Evolutionary conservation across 805 yeast genomes (phyloP).

Genomic region (Wickerhamia fluorescens): DNA sequence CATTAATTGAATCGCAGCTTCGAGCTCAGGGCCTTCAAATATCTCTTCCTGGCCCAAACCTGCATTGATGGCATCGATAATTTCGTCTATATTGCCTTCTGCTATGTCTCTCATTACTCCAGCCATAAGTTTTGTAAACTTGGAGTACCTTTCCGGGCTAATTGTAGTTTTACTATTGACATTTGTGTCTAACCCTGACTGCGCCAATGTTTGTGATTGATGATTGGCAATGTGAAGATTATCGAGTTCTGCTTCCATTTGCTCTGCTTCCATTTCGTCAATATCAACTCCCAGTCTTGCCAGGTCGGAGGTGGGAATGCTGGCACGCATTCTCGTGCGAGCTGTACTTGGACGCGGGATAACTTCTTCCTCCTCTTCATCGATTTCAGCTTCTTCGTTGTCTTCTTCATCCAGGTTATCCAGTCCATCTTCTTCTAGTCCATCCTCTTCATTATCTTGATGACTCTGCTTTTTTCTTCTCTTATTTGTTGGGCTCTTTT

Average conservation of each 20-base stretch:
- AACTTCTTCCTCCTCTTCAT: slow-evolving; percentile 9
- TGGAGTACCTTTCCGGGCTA: slow-evolving; percentile 26
- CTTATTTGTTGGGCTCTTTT: slow-evolving; percentile 14
- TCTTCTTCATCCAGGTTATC: slow-evolving; percentile 9
- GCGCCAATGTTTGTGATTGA: too few species aligned
- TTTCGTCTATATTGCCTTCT: slow-evolving; percentile 26
- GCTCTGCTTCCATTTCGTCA: too few species aligned
- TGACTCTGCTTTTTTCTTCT: slow-evolving; percentile 15
- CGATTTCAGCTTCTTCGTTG: slow-evolving; percentile 5
- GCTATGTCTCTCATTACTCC: slow-evolving; percentile 24
- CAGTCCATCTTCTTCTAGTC: slow-evolving; percentile 13
- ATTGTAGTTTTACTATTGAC: slow-evolving; percentile 14
- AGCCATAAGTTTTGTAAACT: slow-evolving; percentile 25
- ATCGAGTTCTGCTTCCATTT: slow-evolving; percentile 21
- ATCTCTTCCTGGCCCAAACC: slow-evolving; percentile 34
- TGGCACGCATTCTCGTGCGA: slow-evolving; percentile 11
- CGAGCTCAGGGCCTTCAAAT: slow-evolving; percentile 23
- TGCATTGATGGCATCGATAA: slow-evolving; percentile 26
- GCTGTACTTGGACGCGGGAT: slow-evolving; percentile 11
- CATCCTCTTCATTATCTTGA: too few species aligned
- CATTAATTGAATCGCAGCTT: too few species aligned
- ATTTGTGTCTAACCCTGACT: slow-evolving; percentile 21
- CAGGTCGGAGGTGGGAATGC: slow-evolving; percentile 8
- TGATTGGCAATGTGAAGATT: slow-evolving; percentile 25
- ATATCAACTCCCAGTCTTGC: too few species aligned